Percentiles rank a stretch among this genome's conserved stretches.
Conservation (phyloP, 2,329 filamentous ascomycete species). For the Colletotrichum spaethianum region DNA sequence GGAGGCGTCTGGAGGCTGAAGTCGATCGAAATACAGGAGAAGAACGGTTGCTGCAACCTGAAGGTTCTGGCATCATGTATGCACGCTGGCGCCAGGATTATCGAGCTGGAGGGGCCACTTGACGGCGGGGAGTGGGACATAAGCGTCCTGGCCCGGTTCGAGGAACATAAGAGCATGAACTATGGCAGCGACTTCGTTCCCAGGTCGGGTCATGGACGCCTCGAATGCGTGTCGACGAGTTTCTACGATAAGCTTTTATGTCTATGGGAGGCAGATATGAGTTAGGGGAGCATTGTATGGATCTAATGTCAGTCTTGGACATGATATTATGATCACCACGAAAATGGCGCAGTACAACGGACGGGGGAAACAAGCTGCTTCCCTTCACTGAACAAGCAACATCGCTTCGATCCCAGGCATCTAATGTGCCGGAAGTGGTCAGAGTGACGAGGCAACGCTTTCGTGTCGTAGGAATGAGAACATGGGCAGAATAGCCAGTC, state of each 20-base stretch:
- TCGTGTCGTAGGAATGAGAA: not conserved
- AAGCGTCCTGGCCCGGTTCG: slow-evolving; percentile 78
- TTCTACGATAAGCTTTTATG: slow-evolving; percentile 83
- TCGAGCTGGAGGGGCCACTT: slow-evolving; percentile 58
- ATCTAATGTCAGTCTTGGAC: not conserved
- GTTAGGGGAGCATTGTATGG: not conserved
- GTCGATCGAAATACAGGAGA: slow-evolving; percentile 59
- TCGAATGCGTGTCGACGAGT: slow-evolving; percentile 77
- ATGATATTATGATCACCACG: not conserved
- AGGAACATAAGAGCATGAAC: slow-evolving; percentile 94
- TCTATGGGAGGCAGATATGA: slow-evolving; percentile 66
- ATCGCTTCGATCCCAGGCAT: not conserved
- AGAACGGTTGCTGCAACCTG: slow-evolving; percentile 46
- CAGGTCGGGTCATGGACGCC: slow-evolving; percentile 44
- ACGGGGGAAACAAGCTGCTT: not conserved
- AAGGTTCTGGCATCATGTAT: slow-evolving; percentile 90
- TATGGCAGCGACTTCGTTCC: slow-evolving; percentile 84
- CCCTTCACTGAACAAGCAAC: not conserved
- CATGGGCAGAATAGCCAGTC: not conserved
- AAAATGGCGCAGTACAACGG: not conserved
- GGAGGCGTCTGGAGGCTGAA: slow-evolving; percentile 91
- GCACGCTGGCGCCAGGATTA: slow-evolving; percentile 86
- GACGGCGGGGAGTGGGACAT: slow-evolving; percentile 69
- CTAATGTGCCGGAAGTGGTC: not conserved
- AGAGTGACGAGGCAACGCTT: not conserved